phyloP scores from a whole-genome alignment of 2,329 filamentous ascomycete species.

The Neospermospora avenae region DNA sequence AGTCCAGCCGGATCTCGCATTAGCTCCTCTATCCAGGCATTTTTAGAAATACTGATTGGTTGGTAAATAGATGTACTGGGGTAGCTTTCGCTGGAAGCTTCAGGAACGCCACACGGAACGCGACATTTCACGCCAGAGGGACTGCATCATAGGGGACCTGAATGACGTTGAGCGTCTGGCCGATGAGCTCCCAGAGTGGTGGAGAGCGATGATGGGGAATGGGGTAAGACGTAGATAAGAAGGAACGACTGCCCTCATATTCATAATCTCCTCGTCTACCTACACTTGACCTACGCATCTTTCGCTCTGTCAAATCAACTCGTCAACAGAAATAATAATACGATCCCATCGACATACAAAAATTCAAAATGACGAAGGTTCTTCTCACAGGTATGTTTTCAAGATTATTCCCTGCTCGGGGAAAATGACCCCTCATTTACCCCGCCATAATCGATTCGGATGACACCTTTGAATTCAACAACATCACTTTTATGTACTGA shows the following conservation, averaged over 20 bases:
- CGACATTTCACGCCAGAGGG: not conserved
- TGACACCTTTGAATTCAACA: not conserved
- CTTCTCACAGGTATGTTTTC: too few relatives aligned
- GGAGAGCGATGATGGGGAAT: not conserved
- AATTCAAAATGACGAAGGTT: too few relatives aligned
- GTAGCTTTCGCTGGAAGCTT: not conserved
- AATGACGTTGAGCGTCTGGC: not conserved
- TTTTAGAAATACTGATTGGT: not conserved
- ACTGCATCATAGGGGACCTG: not conserved
- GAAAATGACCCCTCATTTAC: slow-evolving; percentile 19
- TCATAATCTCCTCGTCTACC: not conserved
- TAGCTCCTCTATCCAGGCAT: too few relatives aligned
- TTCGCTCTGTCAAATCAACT: too few relatives aligned
- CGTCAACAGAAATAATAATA: too few relatives aligned
- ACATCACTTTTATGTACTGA: slow-evolving; percentile 7
- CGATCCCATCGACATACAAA: too few relatives aligned
- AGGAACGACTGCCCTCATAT: not conserved
- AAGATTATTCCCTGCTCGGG: too few relatives aligned
- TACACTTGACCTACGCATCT: too few relatives aligned
- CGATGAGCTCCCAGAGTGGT: not conserved
- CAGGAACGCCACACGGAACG: not conserved
- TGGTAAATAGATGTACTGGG: not conserved
- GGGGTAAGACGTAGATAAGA: not conserved
- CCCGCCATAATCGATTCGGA: slow-evolving; percentile 9
- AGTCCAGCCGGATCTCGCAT: too few relatives aligned